Percentiles rank a stretch among this genome's conserved stretches.
Evolutionary conservation across 192 early-diverging fungal species (phyloP).

Genomic region (Entomortierella chlamydospora): DNA sequence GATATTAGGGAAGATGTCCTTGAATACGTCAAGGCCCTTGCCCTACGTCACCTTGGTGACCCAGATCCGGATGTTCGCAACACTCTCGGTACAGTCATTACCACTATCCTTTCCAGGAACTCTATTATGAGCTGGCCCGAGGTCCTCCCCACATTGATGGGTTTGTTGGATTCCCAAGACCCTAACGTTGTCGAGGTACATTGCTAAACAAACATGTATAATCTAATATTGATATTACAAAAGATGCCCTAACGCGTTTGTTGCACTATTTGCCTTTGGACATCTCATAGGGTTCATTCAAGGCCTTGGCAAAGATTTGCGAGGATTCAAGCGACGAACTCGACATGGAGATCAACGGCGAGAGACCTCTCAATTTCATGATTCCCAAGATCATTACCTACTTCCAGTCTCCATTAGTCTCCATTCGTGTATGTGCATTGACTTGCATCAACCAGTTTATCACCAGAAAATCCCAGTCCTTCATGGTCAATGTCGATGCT

Average conservation of each 20-base stretch:
- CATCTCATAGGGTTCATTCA: conserved; percentile 77
- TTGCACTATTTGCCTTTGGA: conserved; percentile 4
- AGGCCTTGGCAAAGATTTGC: conserved; percentile 94
- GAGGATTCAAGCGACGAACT: conserved; percentile 91
- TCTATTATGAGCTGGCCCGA: conserved; percentile 86
- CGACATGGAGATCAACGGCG: conserved; percentile 78
- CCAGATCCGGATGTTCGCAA: conserved; percentile 76
- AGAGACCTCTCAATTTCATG: conserved; percentile 84
- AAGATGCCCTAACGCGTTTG: background rate
- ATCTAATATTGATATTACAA: too few species aligned
- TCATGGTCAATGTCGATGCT: conserved; percentile 74
- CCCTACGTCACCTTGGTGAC: conserved; percentile 71
- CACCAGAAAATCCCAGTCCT: conserved; percentile 74
- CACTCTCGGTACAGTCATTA: conserved; percentile 90
- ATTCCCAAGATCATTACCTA: conserved; percentile 90
- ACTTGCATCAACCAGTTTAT: conserved; percentile 91
- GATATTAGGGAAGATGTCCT: conserved; percentile 69
- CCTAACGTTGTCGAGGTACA: conserved; percentile 82
- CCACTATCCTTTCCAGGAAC: conserved; percentile 81
- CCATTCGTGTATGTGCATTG: conserved; percentile 86
- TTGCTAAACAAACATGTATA: background rate
- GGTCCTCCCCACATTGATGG: conserved; percentile 81
- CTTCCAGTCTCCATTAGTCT: conserved; percentile 80
- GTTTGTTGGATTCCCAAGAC: conserved; percentile 78
- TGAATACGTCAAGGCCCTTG: conserved; percentile 73